These are phyloP conservation scores for Boletus mariae DNA, from an alignment of 1,284 basidiomycete species.

Conservation along the genomic window DNA sequence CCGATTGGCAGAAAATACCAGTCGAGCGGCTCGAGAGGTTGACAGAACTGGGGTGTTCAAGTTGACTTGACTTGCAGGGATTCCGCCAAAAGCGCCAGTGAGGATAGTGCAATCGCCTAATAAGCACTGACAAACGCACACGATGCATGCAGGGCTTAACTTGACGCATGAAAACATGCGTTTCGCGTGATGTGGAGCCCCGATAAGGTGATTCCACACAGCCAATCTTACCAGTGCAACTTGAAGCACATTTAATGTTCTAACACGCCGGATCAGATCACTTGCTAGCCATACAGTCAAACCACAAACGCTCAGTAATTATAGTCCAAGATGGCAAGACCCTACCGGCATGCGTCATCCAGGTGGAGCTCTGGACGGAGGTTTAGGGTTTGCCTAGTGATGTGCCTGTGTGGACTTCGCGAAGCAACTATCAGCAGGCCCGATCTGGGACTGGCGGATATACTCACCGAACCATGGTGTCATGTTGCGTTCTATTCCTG, in stretches of 20 bases:
- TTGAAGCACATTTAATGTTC: no score
- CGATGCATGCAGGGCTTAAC: slow-evolving; percentile 2
- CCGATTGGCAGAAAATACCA: neutral
- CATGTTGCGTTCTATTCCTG: no score
- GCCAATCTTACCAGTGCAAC: neutral
- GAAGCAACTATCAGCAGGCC: no score
- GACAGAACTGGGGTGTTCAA: neutral
- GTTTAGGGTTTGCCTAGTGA: no score
- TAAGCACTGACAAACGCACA: slow-evolving; percentile 6
- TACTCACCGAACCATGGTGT: no score
- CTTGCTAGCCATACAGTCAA: neutral
- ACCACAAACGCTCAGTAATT: neutral
- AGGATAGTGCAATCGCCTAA: neutral
- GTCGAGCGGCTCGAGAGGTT: neutral
- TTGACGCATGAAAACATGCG: slow-evolving; percentile 11
- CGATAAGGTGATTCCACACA: neutral
- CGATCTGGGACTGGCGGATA: no score
- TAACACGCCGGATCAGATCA: neutral
- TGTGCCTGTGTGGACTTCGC: no score
- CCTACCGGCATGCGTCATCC: no score
- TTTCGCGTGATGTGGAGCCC: neutral
- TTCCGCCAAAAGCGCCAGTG: slow-evolving; percentile 3
- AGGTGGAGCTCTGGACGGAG: no score
- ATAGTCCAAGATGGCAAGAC: no score
- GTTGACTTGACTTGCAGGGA: neutral